A percentile compares a stretch with the other conserved stretches of the same genome.
Evolutionary conservation across 805 yeast genomes (phyloP).

Genomic region (Metschnikowia reukaufii): DNA sequence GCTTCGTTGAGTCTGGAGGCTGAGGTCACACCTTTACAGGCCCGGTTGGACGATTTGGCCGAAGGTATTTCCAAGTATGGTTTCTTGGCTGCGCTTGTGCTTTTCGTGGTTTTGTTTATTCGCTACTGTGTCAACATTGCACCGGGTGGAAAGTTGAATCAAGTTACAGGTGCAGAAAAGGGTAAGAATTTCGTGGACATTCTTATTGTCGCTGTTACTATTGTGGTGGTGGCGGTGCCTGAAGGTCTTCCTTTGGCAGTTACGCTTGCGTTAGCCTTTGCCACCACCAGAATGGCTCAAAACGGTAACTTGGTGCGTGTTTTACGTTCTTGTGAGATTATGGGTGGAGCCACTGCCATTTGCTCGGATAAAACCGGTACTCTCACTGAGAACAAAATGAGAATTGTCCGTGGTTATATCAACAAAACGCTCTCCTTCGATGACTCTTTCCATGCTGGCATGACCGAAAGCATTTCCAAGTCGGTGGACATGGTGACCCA

Average conservation of each 20-base stretch:
- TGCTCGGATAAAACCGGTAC: constrained; percentile 99
- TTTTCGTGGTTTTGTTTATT: constrained; percentile 76
- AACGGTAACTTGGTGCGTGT: constrained; percentile 96
- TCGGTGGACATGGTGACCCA: constrained; percentile 25
- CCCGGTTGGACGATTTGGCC: constrained; percentile 75
- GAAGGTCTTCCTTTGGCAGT: constrained; percentile 98
- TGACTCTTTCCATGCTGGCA: constrained; percentile 22
- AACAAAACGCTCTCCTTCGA: constrained; percentile 44
- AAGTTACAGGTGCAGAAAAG: constrained; percentile 62
- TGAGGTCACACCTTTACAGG: constrained; percentile 88
- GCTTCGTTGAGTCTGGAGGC: constrained; percentile 69
- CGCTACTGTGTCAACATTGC: constrained; percentile 68
- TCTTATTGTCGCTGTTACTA: constrained; percentile 85
- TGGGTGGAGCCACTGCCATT: constrained; percentile 97
- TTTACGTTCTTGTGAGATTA: constrained; percentile 90
- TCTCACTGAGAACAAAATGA: constrained; percentile 89
- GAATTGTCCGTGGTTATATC: constrained; percentile 70
- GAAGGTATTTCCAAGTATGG: constrained; percentile 96
- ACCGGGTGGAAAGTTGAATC: constrained; percentile 46
- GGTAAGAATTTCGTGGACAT: constrained; percentile 84
- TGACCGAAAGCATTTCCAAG: constrained; percentile 27
- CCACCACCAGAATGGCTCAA: constrained; percentile 96
- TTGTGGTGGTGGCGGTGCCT: constrained; percentile 98
- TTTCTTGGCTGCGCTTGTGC: constrained; percentile 74
- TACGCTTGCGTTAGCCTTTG: constrained; percentile 93